Evolutionary conservation across 2,329 filamentous ascomycete species (phyloP).

Genomic region (Pseudomassariella vexata): DNA sequence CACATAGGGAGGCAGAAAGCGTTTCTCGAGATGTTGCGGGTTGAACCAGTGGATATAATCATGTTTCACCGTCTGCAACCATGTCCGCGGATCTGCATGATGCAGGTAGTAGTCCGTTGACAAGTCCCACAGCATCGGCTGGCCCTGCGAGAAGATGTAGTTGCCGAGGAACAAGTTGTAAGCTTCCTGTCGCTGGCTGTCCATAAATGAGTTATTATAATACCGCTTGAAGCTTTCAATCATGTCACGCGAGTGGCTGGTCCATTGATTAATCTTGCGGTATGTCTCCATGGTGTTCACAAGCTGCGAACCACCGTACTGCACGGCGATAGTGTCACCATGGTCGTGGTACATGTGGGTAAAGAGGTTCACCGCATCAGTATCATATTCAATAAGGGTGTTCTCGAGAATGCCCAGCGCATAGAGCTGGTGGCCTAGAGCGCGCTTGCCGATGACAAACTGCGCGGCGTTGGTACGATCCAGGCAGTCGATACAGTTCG

Average conservation of each 20-base stretch:
- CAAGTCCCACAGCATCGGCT: constrained; percentile 96
- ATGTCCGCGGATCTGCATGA: constrained; percentile 74
- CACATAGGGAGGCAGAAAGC: constrained; percentile 47
- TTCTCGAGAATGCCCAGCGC: constrained; percentile 81
- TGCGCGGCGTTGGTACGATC: constrained; percentile 97
- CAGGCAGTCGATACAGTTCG: constrained; percentile 96
- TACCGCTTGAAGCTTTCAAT: constrained; percentile 98
- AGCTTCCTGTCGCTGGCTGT: constrained; percentile 95
- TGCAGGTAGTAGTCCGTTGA: constrained; percentile 94
- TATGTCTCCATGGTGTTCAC: constrained; percentile 99
- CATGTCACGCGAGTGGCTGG: constrained; percentile 95
- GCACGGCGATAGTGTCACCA: constrained; percentile 93
- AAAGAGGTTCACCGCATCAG: constrained; percentile 91
- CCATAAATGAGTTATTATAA: constrained; percentile 97
- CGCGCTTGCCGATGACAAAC: constrained; percentile 94
- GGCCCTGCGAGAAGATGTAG: constrained; percentile 79
- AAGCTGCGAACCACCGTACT: constrained; percentile 94
- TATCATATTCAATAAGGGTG: constrained; percentile 82
- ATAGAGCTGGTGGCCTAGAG: constrained; percentile 85
- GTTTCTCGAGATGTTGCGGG: constrained; percentile 61
- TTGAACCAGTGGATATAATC: constrained; percentile 91
- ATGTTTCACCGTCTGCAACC: constrained; percentile 54
- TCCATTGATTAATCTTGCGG: constrained; percentile 98
- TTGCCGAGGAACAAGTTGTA: constrained; percentile 97
- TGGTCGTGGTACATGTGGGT: constrained; percentile 99